Percentiles rank a stretch among this genome's conserved stretches.
Conservation (phyloP, 352 stramenopile genomes). For the Phytopythium litorale region DNA sequence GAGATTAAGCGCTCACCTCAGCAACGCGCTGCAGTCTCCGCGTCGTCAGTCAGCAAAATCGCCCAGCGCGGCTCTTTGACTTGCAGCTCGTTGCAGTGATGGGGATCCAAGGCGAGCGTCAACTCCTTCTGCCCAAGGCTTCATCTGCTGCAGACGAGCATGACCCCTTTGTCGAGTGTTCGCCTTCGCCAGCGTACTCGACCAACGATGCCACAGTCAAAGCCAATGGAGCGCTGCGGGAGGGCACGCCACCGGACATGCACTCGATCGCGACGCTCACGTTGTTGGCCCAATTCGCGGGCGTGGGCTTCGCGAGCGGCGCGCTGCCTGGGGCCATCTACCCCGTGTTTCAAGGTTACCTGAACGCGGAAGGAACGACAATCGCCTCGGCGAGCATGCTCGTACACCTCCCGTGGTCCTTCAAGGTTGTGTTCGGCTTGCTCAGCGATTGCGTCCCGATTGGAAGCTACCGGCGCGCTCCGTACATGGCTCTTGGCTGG, state of each 20-base stretch:
- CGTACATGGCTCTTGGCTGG: slow-evolving; percentile 64
- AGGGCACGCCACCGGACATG: slow-evolving; percentile 24
- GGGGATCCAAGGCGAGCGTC: not conserved
- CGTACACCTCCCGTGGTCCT: slow-evolving; percentile 54
- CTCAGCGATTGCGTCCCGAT: slow-evolving; percentile 65
- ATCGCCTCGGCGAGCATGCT: slow-evolving; percentile 42
- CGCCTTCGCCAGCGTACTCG: not conserved
- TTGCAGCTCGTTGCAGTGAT: not conserved
- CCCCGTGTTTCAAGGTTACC: slow-evolving; percentile 50
- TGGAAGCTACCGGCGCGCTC: slow-evolving; percentile 40
- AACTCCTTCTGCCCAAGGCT: not conserved
- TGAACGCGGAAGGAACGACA: slow-evolving; percentile 53
- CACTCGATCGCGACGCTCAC: slow-evolving; percentile 28
- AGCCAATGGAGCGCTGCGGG: slow-evolving; percentile 24
- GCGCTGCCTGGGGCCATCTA: slow-evolving; percentile 47
- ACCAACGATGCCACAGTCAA: not conserved
- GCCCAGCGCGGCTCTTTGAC: not conserved
- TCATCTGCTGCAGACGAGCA: not conserved
- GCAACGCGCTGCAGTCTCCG: not conserved
- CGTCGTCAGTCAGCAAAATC: not conserved
- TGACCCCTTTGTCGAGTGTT: not conserved
- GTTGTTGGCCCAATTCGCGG: slow-evolving; percentile 48
- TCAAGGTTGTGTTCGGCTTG: slow-evolving; percentile 56
- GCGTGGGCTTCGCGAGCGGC: slow-evolving; percentile 46
- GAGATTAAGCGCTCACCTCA: not conserved